phyloP scores from a whole-genome alignment of 2,329 filamentous ascomycete genomes.

The Gliomastix tumulicola region DNA sequence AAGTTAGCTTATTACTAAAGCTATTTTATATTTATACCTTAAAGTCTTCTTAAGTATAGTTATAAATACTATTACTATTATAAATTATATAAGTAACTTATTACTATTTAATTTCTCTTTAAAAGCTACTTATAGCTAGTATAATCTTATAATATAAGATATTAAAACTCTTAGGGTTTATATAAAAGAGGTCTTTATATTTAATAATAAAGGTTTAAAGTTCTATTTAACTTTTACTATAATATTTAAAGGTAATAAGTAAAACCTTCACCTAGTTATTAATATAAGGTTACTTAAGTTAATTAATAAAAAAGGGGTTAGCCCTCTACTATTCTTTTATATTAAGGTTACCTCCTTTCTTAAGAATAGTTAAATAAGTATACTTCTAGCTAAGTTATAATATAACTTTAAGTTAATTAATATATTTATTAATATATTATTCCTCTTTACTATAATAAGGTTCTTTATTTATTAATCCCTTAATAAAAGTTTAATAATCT shows the following conservation, averaged over 20 bases:
- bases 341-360: too few species aligned
- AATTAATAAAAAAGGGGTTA: too few species aligned
- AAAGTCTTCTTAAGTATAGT: too few species aligned
- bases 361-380: too few species aligned
- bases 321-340: too few species aligned
- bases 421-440: background rate
- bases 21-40: too few species aligned
- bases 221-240: background rate
- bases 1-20: too few species aligned
- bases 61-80: conserved; percentile 1
- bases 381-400: too few species aligned
- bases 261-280: too few species aligned
- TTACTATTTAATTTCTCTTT: background rate
- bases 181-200: conserved; percentile 1
- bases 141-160: background rate
- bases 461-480: conserved; percentile 1
- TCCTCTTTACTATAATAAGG: background rate
- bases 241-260: too few species aligned
- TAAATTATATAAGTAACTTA: background rate
- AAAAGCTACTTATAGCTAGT: conserved; percentile 1
- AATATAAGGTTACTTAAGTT: too few species aligned
- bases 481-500: background rate
- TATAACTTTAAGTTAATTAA: background rate
- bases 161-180: background rate
- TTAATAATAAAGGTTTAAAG: background rate